Conservation (phyloP, 768 basidiomycete genomes). For the Xerocomellus dryophilus region DNA sequence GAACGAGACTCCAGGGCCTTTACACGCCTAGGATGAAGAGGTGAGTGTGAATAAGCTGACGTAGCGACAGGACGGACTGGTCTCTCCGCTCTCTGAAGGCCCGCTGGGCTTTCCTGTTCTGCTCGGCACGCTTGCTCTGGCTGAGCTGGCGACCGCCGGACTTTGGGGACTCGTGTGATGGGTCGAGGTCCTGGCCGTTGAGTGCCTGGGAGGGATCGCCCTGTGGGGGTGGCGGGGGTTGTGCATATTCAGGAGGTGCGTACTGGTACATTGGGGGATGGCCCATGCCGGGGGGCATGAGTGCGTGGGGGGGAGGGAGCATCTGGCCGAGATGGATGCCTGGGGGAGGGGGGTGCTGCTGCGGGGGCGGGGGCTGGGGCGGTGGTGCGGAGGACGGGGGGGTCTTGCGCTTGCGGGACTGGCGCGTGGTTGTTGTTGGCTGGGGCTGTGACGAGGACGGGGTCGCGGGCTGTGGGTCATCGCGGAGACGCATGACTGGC, state of each 20-base stretch:
- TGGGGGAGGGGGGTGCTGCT: slow-evolving; percentile 34
- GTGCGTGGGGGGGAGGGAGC: slow-evolving; percentile 51
- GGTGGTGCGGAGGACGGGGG: slow-evolving; percentile 42
- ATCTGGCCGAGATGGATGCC: slow-evolving; percentile 48
- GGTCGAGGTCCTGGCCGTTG: slow-evolving; percentile 18
- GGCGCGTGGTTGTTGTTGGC: slow-evolving; percentile 19
- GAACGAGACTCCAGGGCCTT: slow-evolving; percentile 85
- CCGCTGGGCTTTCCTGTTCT: slow-evolving; percentile 91
- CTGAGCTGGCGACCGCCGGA: slow-evolving; percentile 56
- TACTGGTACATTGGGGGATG: slow-evolving; percentile 35
- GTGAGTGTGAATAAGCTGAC: slow-evolving; percentile 6
- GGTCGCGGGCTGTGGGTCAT: slow-evolving; percentile 40
- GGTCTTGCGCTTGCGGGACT: slow-evolving; percentile 63
- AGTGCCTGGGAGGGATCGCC: slow-evolving; percentile 28
- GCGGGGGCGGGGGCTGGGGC: slow-evolving; percentile 20
- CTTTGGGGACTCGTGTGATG: slow-evolving; percentile 5
- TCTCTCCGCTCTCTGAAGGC: slow-evolving; percentile 89
- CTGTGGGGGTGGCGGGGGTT: slow-evolving; percentile 24
- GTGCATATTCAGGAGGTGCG: slow-evolving; percentile 33
- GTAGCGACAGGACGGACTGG: slow-evolving; percentile 50
- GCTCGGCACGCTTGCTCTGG: slow-evolving; percentile 85
- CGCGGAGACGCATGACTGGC: slow-evolving; percentile 57
- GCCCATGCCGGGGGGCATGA: slow-evolving; percentile 42
- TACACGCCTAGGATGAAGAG: slow-evolving; percentile 57
- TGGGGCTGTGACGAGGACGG: slow-evolving; percentile 18